phyloP scores from a whole-genome alignment of 73 alveolate genomes.

The Uronychia setigera region DNA sequence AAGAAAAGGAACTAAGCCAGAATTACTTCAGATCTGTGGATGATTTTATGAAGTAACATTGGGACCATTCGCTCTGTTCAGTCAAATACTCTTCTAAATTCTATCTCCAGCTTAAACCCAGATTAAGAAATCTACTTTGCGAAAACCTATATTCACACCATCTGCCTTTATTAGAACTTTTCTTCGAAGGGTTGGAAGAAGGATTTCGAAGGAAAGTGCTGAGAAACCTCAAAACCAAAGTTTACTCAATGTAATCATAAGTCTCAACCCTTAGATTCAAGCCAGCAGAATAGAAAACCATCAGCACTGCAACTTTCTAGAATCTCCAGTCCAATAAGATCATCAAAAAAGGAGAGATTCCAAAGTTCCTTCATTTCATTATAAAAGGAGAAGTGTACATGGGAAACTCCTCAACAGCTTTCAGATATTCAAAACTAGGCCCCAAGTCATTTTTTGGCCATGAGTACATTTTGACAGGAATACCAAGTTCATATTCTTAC shows the following conservation, averaged over 20 bases:
- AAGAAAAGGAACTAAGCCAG: not conserved
- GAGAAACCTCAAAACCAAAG: conserved; percentile 18
- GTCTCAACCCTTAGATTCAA: not conserved
- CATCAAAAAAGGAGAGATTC: conserved; percentile 28
- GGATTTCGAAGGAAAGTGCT: conserved; percentile 38
- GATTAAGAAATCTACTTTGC: conserved; percentile 18
- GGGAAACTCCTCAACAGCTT: conserved; percentile 42
- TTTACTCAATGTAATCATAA: not conserved
- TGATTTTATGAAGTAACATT: not conserved
- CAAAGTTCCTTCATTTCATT: conserved; percentile 36
- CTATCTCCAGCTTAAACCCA: conserved; percentile 41
- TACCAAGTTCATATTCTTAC: conserved; percentile 29
- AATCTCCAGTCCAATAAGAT: conserved; percentile 8
- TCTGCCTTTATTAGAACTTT: conserved; percentile 9
- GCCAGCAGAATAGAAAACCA: conserved; percentile 1
- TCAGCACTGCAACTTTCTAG: conserved; percentile 1
- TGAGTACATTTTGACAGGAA: conserved; percentile 9
- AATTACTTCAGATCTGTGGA: conserved; percentile 1
- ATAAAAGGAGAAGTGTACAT: conserved; percentile 46
- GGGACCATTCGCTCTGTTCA: not conserved
- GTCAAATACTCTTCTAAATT: conserved; percentile 7
- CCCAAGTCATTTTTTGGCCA: conserved; percentile 56
- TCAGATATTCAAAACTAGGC: conserved; percentile 26
- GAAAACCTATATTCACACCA: conserved; percentile 17
- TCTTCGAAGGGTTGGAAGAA: conserved; percentile 39